Conservation (phyloP, 2,329 filamentous ascomycete species). For the Decorospora gaudefroyi region DNA sequence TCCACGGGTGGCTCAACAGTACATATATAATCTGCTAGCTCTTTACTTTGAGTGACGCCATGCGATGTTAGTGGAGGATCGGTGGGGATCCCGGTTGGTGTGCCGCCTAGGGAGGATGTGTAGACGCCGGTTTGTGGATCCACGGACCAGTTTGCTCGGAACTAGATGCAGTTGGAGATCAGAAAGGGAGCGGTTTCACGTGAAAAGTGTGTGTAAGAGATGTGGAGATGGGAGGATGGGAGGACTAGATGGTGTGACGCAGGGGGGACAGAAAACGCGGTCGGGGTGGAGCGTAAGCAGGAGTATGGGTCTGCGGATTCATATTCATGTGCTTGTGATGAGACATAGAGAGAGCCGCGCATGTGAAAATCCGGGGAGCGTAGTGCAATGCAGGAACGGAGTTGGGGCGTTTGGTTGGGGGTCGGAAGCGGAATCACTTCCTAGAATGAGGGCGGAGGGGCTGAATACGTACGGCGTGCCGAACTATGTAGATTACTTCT, state of each 20-base stretch:
- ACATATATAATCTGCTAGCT: conserved; percentile 70
- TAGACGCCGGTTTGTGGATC: conserved; percentile 81
- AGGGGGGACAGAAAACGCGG: no score
- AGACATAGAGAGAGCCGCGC: no score
- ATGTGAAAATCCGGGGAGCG: conserved; percentile 1
- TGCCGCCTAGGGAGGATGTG: conserved; percentile 63
- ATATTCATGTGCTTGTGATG: no score
- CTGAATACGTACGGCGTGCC: conserved; percentile 56
- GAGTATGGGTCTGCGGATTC: no score
- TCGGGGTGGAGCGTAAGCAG: no score
- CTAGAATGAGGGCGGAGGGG: conserved; percentile 13
- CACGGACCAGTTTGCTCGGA: conserved; percentile 87
- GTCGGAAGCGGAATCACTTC: conserved; percentile 15
- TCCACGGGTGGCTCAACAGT: conserved; percentile 69
- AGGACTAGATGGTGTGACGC: no score
- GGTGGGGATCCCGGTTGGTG: conserved; percentile 83
- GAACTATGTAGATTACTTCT: conserved; percentile 56
- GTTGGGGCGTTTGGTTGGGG: conserved; percentile 4
- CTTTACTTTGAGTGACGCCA: conserved; percentile 79
- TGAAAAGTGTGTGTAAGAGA: conserved; percentile 7
- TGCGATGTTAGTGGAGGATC: conserved; percentile 88
- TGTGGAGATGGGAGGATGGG: conserved; percentile 4
- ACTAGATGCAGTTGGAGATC: conserved; percentile 53
- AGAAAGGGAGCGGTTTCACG: conserved; percentile 7
- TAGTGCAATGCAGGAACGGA: conserved; percentile 16